These are phyloP conservation scores for Calonectria pseudoturangicola DNA, from an alignment of 2,329 filamentous ascomycete species.

Conservation along the genomic window DNA sequence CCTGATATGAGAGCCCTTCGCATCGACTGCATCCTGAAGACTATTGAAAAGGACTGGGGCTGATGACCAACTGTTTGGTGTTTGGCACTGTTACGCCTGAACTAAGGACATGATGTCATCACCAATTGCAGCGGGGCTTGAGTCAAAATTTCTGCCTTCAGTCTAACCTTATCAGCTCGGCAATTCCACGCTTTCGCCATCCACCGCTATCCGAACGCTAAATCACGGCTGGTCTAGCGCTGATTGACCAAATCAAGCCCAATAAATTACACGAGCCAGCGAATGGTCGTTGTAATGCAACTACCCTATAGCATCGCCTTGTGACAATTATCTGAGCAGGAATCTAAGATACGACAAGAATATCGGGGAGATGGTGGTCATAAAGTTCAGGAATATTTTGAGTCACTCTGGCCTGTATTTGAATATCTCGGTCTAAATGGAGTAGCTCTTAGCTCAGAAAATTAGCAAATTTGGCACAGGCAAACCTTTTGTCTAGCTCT, in stretches of 20 bases:
- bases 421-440: too few relatives aligned
- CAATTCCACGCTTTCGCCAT: slow-evolving; percentile 2
- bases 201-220: not conserved
- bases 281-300: too few relatives aligned
- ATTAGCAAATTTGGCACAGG: too few relatives aligned
- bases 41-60: not conserved
- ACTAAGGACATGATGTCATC: slow-evolving; percentile 4
- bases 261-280: too few relatives aligned
- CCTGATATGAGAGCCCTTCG: not conserved
- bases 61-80: not conserved
- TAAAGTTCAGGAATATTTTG: too few relatives aligned
- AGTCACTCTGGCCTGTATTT: too few relatives aligned
- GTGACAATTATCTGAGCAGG: too few relatives aligned
- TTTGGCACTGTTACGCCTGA: not conserved
- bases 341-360: too few relatives aligned
- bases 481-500: too few relatives aligned
- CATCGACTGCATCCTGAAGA: not conserved
- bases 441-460: too few relatives aligned
- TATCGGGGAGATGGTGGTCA: too few relatives aligned
- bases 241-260: not conserved
- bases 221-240: not conserved
- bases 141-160: not conserved
- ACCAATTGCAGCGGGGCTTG: slow-evolving; percentile 11
- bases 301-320: too few relatives aligned
- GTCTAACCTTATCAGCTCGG: slow-evolving; percentile 12